Evolutionary conservation across 176 grass and related monocot species (phyloP), one percentile per base, ranked within the genome.

Genomic region (Saccharum spontaneum): DNA sequence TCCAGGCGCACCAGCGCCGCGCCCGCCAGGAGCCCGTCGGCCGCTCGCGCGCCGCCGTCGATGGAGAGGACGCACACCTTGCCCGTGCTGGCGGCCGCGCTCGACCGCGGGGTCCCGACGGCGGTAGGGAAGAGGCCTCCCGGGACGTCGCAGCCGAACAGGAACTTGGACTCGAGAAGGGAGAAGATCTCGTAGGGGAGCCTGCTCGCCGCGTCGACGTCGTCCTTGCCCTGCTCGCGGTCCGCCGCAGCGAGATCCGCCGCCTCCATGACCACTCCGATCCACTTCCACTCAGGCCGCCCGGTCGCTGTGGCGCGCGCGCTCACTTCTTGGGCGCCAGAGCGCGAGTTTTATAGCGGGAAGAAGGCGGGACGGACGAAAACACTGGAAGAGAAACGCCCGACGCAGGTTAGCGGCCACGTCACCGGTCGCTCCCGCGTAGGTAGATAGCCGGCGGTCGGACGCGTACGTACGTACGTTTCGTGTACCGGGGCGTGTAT

Each of bases 131-230:
- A 17, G 65, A 33, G 30, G 2, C 50, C 0, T 90, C 81, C 82
- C 9, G 87, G 79, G 26, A 82, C 83, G 11, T 86, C 89, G 63
- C 84, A 81, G 73, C 91, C 97, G 52, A 96, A 96, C 13, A 99
- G 76, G 88, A 99, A 99, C 88, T 91, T 99, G 64, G 78, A 89
- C 87, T 99, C 94, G 0, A 99, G 88, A 10, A 96, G 88, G 73
- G 97, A 99, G 82, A 99, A 99, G 71, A 99, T 99, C 82, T 99
- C 94, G 79, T 94, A 96, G 52, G 90, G 90, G 69, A 99, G 90
- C 87, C 89, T 94, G 90, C 89, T 76, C 37, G 46, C 79, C 14
- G 79, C 79, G 8, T n/a, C 55, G 33, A 1, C 73, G 26, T 52
- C 73, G 46, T 57, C 48, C 67, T 71, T 71, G 66, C 18, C 18